A percentile compares a stretch with the other conserved stretches of the same genome.
phyloP scores from a whole-genome alignment of 2,329 filamentous ascomycete species.

The Gaeumannomyces sp. region DNA sequence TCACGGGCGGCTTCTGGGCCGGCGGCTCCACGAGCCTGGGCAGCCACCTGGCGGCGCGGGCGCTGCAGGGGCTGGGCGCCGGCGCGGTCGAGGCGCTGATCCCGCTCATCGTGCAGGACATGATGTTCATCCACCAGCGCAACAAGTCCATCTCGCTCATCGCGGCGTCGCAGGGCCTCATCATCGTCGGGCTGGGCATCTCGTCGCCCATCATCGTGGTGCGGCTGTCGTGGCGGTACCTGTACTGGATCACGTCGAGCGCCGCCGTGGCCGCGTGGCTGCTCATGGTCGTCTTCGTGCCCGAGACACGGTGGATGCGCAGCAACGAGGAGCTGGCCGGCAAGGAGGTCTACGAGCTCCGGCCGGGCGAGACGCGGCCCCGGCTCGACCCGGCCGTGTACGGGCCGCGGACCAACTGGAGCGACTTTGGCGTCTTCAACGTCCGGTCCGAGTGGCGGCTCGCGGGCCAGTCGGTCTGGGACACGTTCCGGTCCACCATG shows the following conservation, averaged over 20 bases:
- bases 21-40: constrained; percentile 27
- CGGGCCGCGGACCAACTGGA: constrained; percentile 18
- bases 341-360: constrained; percentile 19
- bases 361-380: constrained; percentile 20
- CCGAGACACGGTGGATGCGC: constrained; percentile 24
- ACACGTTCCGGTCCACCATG: constrained; percentile 21
- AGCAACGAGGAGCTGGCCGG: constrained; percentile 25
- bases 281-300: constrained; percentile 21
- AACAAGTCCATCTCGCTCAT: constrained; percentile 14
- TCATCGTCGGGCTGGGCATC: constrained; percentile 24
- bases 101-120: constrained; percentile 21
- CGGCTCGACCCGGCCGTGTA: constrained; percentile 21
- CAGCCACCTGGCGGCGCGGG: constrained; percentile 30
- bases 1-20: constrained; percentile 27
- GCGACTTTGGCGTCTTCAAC: constrained; percentile 23
- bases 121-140: constrained; percentile 14
- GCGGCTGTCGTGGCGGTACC: constrained; percentile 23
- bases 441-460: constrained; percentile 19
- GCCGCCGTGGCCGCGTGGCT: constrained; percentile 24
- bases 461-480: constrained; percentile 16
- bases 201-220: constrained; percentile 22
- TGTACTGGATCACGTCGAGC: constrained; percentile 27
- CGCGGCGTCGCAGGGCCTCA: constrained; percentile 19
- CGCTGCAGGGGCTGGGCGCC: constrained; percentile 29
- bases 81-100: constrained; percentile 34